Evolutionary conservation across 148 eudicot genomes (phyloP).

Genomic region (Camellia granthamiana): DNA sequence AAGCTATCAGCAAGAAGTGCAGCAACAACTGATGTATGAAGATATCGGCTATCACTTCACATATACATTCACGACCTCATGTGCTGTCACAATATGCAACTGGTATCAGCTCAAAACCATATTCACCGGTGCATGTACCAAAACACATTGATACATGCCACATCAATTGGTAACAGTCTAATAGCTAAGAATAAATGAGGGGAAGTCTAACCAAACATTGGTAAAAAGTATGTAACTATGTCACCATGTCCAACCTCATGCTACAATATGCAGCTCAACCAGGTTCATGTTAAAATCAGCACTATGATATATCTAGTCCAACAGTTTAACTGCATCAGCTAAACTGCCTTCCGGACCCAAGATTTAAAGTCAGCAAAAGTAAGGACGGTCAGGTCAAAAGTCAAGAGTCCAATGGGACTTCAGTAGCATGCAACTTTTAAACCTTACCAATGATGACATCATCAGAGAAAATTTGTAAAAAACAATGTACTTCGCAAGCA

Average conservation of each 20-base stretch:
- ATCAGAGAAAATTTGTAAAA: conserved; percentile 14
- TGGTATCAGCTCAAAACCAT: conserved; percentile 28
- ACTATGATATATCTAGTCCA: conserved; percentile 5
- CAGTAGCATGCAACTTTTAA: conserved; percentile 4
- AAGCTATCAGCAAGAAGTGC: conserved; percentile 19
- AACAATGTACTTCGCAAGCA: conserved; percentile 22
- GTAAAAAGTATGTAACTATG: neutral
- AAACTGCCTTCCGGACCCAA: conserved; percentile 13
- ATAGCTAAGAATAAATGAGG: neutral
- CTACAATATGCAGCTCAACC: neutral
- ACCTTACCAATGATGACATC: conserved; percentile 29
- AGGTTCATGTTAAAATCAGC: conserved; percentile 11
- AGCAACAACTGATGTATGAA: conserved; percentile 27
- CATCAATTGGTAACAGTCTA: conserved; percentile 6
- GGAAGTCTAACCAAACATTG: neutral
- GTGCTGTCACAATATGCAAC: conserved; percentile 42
- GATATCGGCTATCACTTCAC: conserved; percentile 31
- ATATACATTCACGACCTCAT: conserved; percentile 46
- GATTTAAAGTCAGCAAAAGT: conserved; percentile 3
- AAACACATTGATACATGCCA: conserved; percentile 7
- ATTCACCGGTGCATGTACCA: conserved; percentile 7
- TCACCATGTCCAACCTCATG: conserved; percentile 4
- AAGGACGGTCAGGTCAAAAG: conserved; percentile 10
- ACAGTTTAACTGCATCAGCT: conserved; percentile 19
- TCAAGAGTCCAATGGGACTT: conserved; percentile 15